A percentile compares a stretch with the other conserved stretches of the same genome.
Evolutionary conservation across 306 rosid species (phyloP).

Genomic region (Biancaea sappan): DNA sequence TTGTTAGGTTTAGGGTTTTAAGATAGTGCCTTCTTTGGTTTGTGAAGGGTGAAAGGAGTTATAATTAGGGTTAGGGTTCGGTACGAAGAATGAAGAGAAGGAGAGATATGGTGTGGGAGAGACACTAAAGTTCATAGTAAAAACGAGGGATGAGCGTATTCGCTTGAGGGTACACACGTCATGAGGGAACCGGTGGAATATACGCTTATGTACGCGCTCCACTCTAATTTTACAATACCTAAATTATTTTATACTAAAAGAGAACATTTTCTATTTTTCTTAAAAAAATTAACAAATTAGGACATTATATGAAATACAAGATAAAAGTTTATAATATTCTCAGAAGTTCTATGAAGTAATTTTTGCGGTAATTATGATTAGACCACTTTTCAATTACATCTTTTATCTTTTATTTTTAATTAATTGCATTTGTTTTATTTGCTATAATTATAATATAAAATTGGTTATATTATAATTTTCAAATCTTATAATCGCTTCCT

Average conservation of each 20-base stretch:
- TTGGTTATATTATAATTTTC: no score
- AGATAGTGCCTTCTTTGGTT: not conserved
- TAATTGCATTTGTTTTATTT: no score
- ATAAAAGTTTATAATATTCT: no score
- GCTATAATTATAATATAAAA: no score
- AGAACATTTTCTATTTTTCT: not conserved
- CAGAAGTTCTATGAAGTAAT: no score
- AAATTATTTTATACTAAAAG: no score
- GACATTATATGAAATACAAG: no score
- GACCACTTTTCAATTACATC: no score
- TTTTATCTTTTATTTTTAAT: no score
- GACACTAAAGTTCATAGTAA: constrained; percentile 2
- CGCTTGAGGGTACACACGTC: constrained; percentile 32
- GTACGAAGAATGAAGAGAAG: constrained; percentile 29
- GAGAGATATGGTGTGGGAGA: constrained; percentile 15
- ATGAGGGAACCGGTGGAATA: not conserved
- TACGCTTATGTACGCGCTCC: not conserved
- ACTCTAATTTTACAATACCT: not conserved
- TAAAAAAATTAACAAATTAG: no score
- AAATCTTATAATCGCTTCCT: no score
- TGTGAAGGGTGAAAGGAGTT: constrained; percentile 26
- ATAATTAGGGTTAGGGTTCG: constrained; percentile 73
- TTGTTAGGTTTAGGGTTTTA: constrained; percentile 46
- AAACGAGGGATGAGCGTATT: constrained; percentile 17
- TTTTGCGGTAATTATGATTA: no score